phyloP scores from a whole-genome alignment of 257 asterid genomes.

The Solanum stenotomum region DNA sequence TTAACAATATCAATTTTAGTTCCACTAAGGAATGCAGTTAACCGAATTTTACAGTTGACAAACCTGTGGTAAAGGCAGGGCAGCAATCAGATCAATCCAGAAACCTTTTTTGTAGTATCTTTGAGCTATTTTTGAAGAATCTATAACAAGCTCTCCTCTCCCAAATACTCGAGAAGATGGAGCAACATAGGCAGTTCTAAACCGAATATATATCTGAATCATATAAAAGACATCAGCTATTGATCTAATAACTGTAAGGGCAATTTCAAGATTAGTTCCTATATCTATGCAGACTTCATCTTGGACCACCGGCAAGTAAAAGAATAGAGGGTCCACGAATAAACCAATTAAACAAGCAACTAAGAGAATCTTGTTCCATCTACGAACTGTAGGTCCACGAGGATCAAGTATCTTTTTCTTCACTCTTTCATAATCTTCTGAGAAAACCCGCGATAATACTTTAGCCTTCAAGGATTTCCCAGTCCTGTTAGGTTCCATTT shows the following conservation, averaged over 20 bases:
- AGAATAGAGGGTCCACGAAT: slow-evolving; percentile 87
- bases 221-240: slow-evolving; percentile 66
- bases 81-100: slow-evolving; percentile 64
- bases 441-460: slow-evolving; percentile 77
- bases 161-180: slow-evolving; percentile 99
- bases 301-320: slow-evolving; percentile 63
- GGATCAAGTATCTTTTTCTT: slow-evolving; percentile 76
- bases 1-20: not conserved
- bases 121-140: slow-evolving; percentile 54
- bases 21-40: not conserved
- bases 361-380: slow-evolving; percentile 89
- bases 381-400: slow-evolving; percentile 64
- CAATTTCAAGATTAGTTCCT: slow-evolving; percentile 52
- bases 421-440: slow-evolving; percentile 83
- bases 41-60: not conserved
- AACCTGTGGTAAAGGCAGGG: slow-evolving; percentile 98
- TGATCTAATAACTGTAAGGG: slow-evolving; percentile 61
- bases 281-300: slow-evolving; percentile 57
- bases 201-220: slow-evolving; percentile 62
- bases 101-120: slow-evolving; percentile 49
- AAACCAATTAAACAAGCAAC: slow-evolving; percentile 77
- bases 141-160: slow-evolving; percentile 92
- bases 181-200: slow-evolving; percentile 79
- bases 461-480: slow-evolving; percentile 59
- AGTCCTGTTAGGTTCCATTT: slow-evolving; percentile 11